These are phyloP conservation scores for Ilyonectria robusta DNA, from an alignment of 2,329 filamentous ascomycete genomes.

Conservation along the genomic window DNA sequence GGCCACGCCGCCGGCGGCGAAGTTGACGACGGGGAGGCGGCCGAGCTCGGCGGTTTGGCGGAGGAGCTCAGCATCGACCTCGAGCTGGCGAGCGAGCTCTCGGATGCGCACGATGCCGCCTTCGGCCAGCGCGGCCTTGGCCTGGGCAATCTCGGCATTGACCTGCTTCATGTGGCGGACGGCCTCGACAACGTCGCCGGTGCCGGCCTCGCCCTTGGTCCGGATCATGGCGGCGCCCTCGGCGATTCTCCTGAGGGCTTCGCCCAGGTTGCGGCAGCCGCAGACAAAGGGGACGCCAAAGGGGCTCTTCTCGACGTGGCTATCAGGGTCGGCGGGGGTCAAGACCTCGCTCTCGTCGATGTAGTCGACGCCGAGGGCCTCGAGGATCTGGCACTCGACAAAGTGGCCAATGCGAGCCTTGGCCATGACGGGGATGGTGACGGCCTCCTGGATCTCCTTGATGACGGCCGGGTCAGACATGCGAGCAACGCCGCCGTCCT, in stretches of 20 bases:
- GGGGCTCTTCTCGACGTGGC: conserved; percentile 90
- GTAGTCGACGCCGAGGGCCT: conserved; percentile 95
- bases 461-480: conserved; percentile 98
- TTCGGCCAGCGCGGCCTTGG: conserved; percentile 78
- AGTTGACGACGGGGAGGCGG: conserved; percentile 95
- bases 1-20: conserved; percentile 98
- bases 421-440: conserved; percentile 99
- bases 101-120: conserved; percentile 70
- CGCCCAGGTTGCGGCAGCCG: conserved; percentile 93
- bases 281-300: conserved; percentile 95
- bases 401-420: conserved; percentile 98
- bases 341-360: conserved; percentile 99
- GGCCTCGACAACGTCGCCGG: conserved; percentile 96
- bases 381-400: conserved; percentile 98
- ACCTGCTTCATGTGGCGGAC: conserved; percentile 96
- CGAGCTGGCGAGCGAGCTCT: conserved; percentile 85
- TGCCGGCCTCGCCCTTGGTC: conserved; percentile 98
- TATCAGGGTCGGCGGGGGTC: conserved; percentile 90
- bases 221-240: conserved; percentile 99
- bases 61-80: conserved; percentile 82
- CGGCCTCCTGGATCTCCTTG: conserved; percentile 92
- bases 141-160: conserved; percentile 83
- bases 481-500: conserved; percentile 91
- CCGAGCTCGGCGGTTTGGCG: conserved; percentile 90
- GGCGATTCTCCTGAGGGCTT: conserved; percentile 89